Evolutionary conservation across 129 eudicot genomes (phyloP).

Genomic region (Glebionis coronaria): DNA sequence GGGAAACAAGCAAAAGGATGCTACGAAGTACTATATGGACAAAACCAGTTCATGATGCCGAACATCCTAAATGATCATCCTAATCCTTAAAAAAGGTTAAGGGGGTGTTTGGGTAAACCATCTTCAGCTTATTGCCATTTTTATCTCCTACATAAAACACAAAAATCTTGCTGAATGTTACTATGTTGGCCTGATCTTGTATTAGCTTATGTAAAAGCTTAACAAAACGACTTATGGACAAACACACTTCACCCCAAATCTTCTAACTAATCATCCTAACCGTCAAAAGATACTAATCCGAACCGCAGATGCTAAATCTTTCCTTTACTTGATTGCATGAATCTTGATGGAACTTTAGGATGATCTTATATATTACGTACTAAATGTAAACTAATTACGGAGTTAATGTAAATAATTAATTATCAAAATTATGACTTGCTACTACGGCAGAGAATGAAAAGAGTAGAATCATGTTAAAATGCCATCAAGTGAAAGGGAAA

Average conservation of each 20-base stretch:
- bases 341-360: background rate
- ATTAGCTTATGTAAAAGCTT: conserved; percentile 16
- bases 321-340: background rate
- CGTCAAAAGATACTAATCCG: no score
- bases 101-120: no score
- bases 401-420: background rate
- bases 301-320: no score
- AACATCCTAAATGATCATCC: conserved; percentile 1
- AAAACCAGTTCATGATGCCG: background rate
- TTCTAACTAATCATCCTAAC: no score
- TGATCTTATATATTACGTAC: conserved; percentile 16
- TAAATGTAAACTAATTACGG: background rate
- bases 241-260: no score
- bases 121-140: no score
- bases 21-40: background rate
- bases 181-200: conserved; percentile 14
- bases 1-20: background rate
- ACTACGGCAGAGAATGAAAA: background rate
- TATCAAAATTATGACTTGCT: background rate
- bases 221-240: no score
- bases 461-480: background rate
- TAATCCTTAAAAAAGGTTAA: conserved; percentile 10
- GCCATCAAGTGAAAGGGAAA: background rate
- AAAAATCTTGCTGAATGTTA: conserved; percentile 2
- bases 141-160: background rate